Conservation (phyloP, 2,329 filamentous ascomycete species). For the Dryadomyces quercivorus region DNA sequence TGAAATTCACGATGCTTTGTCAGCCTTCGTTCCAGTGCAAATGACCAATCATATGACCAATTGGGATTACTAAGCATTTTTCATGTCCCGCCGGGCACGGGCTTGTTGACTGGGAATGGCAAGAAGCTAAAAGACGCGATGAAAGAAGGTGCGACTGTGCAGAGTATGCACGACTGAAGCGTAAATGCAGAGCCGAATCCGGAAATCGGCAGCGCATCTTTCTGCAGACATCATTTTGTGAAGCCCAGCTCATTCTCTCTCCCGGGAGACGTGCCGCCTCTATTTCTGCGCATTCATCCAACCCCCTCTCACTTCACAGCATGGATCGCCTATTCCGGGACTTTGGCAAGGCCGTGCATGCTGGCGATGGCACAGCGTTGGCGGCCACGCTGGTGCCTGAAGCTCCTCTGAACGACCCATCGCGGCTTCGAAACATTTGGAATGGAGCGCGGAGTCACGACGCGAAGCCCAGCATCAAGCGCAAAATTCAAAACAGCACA, state of each 20-base stretch:
- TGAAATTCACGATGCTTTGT: background rate
- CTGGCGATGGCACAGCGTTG: conserved; percentile 57
- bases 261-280: background rate
- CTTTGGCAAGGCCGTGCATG: conserved; percentile 56
- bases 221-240: too few species aligned
- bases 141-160: background rate
- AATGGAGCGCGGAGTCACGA: conserved; percentile 56
- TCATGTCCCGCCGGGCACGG: background rate
- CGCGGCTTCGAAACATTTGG: conserved; percentile 58
- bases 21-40: background rate
- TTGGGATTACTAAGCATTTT: background rate
- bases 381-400: conserved; percentile 65
- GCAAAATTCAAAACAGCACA: conserved; percentile 54
- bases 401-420: conserved; percentile 46
- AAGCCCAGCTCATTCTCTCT: too few species aligned
- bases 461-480: conserved; percentile 57
- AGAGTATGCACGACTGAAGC: background rate
- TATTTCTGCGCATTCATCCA: background rate
- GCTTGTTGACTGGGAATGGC: background rate
- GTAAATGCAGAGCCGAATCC: background rate
- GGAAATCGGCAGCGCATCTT: background rate
- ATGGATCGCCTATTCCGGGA: conserved; percentile 67
- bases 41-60: too few species aligned
- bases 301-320: background rate
- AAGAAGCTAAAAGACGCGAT: background rate